phyloP scores from a whole-genome alignment of 257 asterid genomes.

The Coffea canephora region DNA sequence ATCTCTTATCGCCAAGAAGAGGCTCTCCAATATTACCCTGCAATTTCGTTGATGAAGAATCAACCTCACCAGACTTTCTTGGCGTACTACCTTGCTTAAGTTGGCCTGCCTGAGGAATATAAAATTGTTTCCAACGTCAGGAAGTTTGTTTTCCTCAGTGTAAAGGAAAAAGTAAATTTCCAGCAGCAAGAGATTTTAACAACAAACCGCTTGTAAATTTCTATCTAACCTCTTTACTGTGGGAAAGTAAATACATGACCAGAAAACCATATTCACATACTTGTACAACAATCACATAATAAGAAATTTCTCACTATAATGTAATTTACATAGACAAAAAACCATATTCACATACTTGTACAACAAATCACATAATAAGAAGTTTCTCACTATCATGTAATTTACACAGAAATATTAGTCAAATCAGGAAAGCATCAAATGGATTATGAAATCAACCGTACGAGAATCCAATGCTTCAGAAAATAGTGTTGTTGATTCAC shows the following conservation, averaged over 20 bases:
- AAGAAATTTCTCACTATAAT: neutral
- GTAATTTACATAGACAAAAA: neutral
- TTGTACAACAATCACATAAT: neutral
- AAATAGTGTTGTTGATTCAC: neutral
- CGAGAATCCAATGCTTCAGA: neutral
- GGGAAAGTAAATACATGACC: neutral
- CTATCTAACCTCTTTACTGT: neutral
- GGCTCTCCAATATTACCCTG: constrained; percentile 38
- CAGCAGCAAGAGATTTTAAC: neutral
- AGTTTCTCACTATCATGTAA: neutral
- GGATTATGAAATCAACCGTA: neutral
- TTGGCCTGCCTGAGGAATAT: constrained; percentile 56
- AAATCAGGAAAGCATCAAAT: neutral
- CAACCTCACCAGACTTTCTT: constrained; percentile 46
- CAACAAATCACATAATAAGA: neutral
- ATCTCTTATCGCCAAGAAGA: constrained; percentile 32
- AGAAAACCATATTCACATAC: neutral
- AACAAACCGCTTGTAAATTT: neutral
- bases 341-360: neutral
- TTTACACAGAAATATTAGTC: neutral
- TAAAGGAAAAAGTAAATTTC: neutral
- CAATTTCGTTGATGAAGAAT: constrained; percentile 27
- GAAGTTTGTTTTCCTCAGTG: neutral
- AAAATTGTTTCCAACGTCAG: constrained; percentile 10
- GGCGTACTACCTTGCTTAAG: constrained; percentile 46